Evolutionary conservation across 2,329 filamentous ascomycete genomes (phyloP).

Genomic region (Diaporthe ilicicola): DNA sequence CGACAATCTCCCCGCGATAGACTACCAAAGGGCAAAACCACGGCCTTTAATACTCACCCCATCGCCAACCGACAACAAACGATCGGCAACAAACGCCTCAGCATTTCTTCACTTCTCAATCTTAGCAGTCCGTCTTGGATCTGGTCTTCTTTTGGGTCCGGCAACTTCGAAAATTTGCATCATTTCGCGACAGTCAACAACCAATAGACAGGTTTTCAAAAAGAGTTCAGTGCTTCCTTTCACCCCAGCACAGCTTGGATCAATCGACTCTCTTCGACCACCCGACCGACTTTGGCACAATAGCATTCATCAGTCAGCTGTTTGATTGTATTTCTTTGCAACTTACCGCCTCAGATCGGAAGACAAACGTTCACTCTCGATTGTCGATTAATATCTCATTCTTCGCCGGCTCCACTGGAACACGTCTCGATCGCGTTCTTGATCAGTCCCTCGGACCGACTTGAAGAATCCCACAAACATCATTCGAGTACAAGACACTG

Average conservation of each 20-base stretch:
- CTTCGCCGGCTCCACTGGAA: not conserved
- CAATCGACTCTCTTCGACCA: conserved; percentile 18
- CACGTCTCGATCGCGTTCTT: conserved; percentile 5
- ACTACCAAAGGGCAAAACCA: not conserved
- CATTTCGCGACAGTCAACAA: conserved; percentile 25
- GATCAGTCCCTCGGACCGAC: not conserved
- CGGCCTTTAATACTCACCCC: conserved; percentile 15
- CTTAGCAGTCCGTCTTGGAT: conserved; percentile 20
- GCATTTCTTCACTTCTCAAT: conserved; percentile 27
- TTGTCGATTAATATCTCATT: not conserved
- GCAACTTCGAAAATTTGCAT: conserved; percentile 25
- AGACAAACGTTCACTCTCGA: not conserved
- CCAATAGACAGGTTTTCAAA: conserved; percentile 8
- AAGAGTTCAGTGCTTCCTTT: not conserved
- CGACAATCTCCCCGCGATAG: conserved; percentile 17
- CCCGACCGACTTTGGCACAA: conserved; percentile 12
- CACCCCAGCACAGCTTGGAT: conserved; percentile 27
- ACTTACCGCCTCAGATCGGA: not conserved
- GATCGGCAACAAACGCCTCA: conserved; percentile 4
- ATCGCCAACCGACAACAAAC: not conserved
- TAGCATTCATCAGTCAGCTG: conserved; percentile 16
- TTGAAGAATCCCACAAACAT: not conserved
- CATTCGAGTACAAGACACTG: conserved; percentile 81
- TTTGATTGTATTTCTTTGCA: conserved; percentile 30
- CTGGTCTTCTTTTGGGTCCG: conserved; percentile 17